These are phyloP conservation scores for Cryphonectria radicalis DNA, from an alignment of 2,329 filamentous ascomycete species.

Conservation along the genomic window DNA sequence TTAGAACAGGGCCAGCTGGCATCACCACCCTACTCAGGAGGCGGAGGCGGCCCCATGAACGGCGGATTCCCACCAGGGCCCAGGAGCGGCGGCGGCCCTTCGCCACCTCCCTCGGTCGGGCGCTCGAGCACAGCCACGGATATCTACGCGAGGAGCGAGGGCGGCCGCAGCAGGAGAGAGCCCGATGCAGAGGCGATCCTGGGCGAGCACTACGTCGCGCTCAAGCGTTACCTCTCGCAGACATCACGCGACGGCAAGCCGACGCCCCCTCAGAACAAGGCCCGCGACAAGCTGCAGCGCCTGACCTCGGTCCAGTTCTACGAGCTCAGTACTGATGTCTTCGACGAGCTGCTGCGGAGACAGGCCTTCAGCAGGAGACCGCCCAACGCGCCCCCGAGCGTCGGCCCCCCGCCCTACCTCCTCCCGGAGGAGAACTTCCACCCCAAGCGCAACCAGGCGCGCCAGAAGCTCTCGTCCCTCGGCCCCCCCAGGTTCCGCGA, in stretches of 20 bases:
- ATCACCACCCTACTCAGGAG: conserved; percentile 72
- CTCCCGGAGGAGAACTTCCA: conserved; percentile 89
- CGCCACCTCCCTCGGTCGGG: conserved; percentile 86
- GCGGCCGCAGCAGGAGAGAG: conserved; percentile 60
- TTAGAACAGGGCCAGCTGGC: conserved; percentile 59
- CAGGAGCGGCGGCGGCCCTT: conserved; percentile 67
- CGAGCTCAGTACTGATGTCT: conserved; percentile 96
- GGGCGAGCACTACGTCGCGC: conserved; percentile 78
- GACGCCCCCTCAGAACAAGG: conserved; percentile 79
- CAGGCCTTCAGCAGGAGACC: conserved; percentile 68
- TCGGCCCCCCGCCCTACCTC: conserved; percentile 70
- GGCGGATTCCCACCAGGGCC: conserved; percentile 58
- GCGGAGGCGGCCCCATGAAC: conserved; percentile 65
- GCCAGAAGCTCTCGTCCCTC: conserved; percentile 90
- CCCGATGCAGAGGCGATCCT: conserved; percentile 69
- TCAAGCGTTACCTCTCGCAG: conserved; percentile 75
- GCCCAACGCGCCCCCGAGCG: conserved; percentile 54
- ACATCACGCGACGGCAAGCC: conserved; percentile 75
- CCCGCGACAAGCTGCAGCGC: conserved; percentile 89
- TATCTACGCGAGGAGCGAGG: conserved; percentile 69
- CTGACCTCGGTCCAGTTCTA: conserved; percentile 93
- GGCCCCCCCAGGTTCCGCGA: conserved; percentile 87
- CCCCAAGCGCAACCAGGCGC: conserved; percentile 96
- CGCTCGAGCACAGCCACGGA: conserved; percentile 81
- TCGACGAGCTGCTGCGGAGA: conserved; percentile 87